Base-by-base conservation (phyloP, 2,329 filamentous ascomycete species). In the Stachybotrys elegans region DNA sequence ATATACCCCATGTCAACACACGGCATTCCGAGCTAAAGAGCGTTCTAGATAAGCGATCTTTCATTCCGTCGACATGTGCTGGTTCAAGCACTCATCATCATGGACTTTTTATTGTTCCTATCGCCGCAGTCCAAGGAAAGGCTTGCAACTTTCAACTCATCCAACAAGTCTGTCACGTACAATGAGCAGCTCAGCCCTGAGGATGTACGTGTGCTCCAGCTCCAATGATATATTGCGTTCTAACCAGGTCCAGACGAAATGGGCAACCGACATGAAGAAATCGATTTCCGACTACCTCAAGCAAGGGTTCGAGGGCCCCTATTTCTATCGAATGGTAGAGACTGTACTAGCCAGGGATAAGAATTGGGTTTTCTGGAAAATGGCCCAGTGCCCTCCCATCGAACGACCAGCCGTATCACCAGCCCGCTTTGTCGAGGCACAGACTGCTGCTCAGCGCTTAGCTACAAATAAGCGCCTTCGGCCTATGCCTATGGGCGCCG, bases 301-400 rank as follows among this genome's bases (percentile, higher is more conserved):
- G 59, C 77, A 84, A 55, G 88, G 88, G 17, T 69, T 75, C 34
- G 91, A 95, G 57, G 93, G 93, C 22, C 87, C 88, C 51, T 95
- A 95, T 65, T 98, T 97, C 65, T 86, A 90, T 66, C 85, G 93
- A 31, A 95, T 97, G 81, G 90, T 98, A 23, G 92, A 97, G 62
- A 97, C 91, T 12, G 92, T 98, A 23, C 79, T 98, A 22, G 88
- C 89, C 20, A 79, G 93, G 50, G 93, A 99, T 65, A 97, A 96
- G 71, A 96, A 97, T 61, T 98, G 94, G 94, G 90, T 94, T 36
- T 85, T 90, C 50, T 99, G 93, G 93, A 99, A 99, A 69, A 84
- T 92, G 48, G 90, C 96, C 62, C 88, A 84, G 53, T 98, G 93
- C 61, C 88, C 89, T 20, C 79, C 85, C 6, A 97, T 99, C 57